A percentile compares a stretch with the other conserved stretches of the same genome.
These are phyloP conservation scores for Candida ovalis DNA, from an alignment of 805 yeast genomes.

Conservation along the genomic window DNA sequence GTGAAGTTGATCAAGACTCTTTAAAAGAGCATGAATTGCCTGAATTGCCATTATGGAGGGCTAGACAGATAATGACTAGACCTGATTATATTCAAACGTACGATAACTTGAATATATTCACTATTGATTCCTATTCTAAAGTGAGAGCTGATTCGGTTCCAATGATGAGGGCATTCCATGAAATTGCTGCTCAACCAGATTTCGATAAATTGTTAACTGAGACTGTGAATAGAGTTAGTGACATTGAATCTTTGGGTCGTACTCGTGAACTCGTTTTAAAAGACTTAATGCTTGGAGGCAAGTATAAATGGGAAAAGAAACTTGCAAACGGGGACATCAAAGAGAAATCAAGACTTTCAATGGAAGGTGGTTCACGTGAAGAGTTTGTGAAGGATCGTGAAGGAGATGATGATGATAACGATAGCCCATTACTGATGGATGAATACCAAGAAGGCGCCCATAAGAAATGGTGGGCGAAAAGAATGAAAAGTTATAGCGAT, in stretches of 20 bases:
- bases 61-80: slow-evolving; percentile 81
- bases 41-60: slow-evolving; percentile 76
- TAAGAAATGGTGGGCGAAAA: slow-evolving; percentile 44
- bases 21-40: slow-evolving; percentile 55
- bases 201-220: slow-evolving; percentile 64
- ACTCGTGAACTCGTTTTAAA: slow-evolving; percentile 73
- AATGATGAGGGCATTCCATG: slow-evolving; percentile 87
- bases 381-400: slow-evolving; percentile 11
- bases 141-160: slow-evolving; percentile 83
- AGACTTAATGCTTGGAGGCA: slow-evolving; percentile 55
- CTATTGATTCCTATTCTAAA: slow-evolving; percentile 67
- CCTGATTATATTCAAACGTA: slow-evolving; percentile 73
- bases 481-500: slow-evolving; percentile 35
- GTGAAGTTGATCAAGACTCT: slow-evolving; percentile 2
- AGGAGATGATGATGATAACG: slow-evolving; percentile 16
- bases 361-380: slow-evolving; percentile 19
- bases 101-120: slow-evolving; percentile 74
- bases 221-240: slow-evolving; percentile 64
- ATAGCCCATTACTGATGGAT: slow-evolving; percentile 28
- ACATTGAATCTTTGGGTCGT: slow-evolving; percentile 72
- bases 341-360: slow-evolving; percentile 6
- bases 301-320: slow-evolving; percentile 34
- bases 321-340: neutral
- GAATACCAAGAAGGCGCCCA: slow-evolving; percentile 32
- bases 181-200: slow-evolving; percentile 66